Percentiles rank a stretch among this genome's conserved stretches.
Evolutionary conservation across 2,329 filamentous ascomycete species (phyloP).

Genomic region (Talaromyces sp.): DNA sequence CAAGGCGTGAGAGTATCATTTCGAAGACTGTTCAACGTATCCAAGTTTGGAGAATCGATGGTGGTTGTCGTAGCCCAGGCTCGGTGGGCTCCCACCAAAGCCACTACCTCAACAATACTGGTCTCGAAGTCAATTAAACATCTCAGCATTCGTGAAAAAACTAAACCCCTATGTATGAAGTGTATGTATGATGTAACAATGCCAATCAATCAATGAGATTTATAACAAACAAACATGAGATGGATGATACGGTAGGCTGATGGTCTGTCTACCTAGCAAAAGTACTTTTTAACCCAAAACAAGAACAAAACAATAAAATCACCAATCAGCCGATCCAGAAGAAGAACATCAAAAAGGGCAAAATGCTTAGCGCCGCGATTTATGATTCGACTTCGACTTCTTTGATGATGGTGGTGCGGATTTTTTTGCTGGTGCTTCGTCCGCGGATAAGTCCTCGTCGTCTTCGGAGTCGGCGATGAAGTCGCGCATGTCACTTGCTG

Average conservation of each 20-base stretch:
- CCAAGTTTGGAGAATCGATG: neutral
- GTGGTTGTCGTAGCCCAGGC: neutral
- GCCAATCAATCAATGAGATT: conserved; percentile 1
- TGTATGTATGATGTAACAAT: conserved; percentile 14
- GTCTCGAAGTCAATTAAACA: neutral
- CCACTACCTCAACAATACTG: neutral
- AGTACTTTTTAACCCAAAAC: neutral
- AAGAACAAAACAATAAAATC: neutral
- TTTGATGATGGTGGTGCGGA: conserved; percentile 29
- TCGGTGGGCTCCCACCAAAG: neutral
- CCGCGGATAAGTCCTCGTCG: conserved; percentile 38
- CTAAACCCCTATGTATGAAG: conserved; percentile 7
- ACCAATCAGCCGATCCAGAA: neutral
- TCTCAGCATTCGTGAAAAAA: neutral
- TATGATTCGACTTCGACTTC: conserved; percentile 34
- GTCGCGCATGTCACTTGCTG: conserved; percentile 53
- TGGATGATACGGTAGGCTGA: neutral
- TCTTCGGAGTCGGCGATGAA: conserved; percentile 49
- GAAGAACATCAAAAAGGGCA: neutral
- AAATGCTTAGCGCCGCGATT: conserved; percentile 19
- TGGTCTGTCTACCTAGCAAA: neutral
- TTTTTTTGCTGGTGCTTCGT: conserved; percentile 24
- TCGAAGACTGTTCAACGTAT: neutral
- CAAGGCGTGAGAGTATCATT: too few species aligned
- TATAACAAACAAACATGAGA: neutral